phyloP scores from a whole-genome alignment of 2,329 filamentous ascomycete genomes.

The Botrytis paeoniae region DNA sequence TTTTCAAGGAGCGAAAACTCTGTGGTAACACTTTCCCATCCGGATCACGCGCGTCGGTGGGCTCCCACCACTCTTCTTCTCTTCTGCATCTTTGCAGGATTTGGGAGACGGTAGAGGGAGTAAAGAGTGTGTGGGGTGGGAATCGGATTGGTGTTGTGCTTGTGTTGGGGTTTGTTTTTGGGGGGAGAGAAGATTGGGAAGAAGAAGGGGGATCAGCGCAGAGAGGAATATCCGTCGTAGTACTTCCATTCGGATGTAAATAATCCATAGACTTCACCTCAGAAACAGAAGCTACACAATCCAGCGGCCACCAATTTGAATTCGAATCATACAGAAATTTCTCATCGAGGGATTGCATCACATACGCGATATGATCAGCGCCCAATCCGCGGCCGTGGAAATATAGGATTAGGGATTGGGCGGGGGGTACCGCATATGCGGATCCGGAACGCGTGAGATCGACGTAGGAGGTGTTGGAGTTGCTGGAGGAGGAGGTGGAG shows the following conservation, averaged over 20 bases:
- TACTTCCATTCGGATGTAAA: neutral
- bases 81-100: conserved; percentile 54
- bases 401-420: conserved; percentile 1
- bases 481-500: neutral
- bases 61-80: conserved; percentile 9
- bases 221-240: neutral
- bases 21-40: neutral
- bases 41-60: fast-evolving
- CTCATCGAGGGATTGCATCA: neutral
- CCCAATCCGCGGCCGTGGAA: neutral
- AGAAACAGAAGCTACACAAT: neutral
- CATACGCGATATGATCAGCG: neutral
- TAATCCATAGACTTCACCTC: neutral
- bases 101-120: conserved; percentile 71
- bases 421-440: neutral
- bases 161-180: neutral
- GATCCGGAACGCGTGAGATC: neutral
- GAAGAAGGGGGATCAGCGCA: neutral
- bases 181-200: neutral
- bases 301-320: neutral
- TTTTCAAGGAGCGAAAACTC: neutral
- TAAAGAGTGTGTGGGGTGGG: conserved; percentile 62
- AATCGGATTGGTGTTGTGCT: conserved; percentile 23
- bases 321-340: conserved; percentile 8
- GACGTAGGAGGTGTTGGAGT: conserved; percentile 7